These are phyloP conservation scores for Lipomyces chichibuensis DNA, from an alignment of 805 yeast species.

Conservation along the genomic window DNA sequence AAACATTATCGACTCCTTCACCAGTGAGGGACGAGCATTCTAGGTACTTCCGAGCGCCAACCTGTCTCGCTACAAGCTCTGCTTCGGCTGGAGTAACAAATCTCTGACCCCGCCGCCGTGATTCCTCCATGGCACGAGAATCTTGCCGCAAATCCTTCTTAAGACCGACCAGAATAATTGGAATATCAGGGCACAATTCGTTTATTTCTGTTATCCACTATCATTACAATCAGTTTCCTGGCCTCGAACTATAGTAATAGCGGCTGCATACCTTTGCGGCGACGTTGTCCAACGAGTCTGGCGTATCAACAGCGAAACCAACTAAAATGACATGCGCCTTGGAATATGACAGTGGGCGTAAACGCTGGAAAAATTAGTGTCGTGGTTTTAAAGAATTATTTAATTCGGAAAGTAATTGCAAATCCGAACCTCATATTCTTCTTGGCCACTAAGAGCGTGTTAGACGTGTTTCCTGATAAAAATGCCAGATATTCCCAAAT, in stretches of 20 bases:
- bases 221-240: not conserved
- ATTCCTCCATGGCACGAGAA: constrained; percentile 44
- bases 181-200: constrained; percentile 78
- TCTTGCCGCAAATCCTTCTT: constrained; percentile 74
- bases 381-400: not conserved
- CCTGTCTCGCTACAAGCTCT: constrained; percentile 68
- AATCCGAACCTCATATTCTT: constrained; percentile 71
- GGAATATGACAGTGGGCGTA: constrained; percentile 84
- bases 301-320: constrained; percentile 83
- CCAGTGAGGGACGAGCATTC: constrained; percentile 94
- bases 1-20: constrained; percentile 91
- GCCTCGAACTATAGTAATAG: not conserved
- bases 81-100: constrained; percentile 56
- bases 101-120: constrained; percentile 54
- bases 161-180: constrained; percentile 77
- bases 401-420: not conserved
- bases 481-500: not conserved
- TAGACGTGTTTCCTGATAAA: not conserved
- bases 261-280: constrained; percentile 52
- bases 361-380: constrained; percentile 45
- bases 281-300: constrained; percentile 83
- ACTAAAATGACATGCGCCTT: constrained; percentile 84
- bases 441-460: constrained; percentile 63
- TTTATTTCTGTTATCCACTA: constrained; percentile 82
- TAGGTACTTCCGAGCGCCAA: constrained; percentile 80